phyloP scores from a whole-genome alignment of 2,329 filamentous ascomycete species.

The Exophiala sp. region DNA sequence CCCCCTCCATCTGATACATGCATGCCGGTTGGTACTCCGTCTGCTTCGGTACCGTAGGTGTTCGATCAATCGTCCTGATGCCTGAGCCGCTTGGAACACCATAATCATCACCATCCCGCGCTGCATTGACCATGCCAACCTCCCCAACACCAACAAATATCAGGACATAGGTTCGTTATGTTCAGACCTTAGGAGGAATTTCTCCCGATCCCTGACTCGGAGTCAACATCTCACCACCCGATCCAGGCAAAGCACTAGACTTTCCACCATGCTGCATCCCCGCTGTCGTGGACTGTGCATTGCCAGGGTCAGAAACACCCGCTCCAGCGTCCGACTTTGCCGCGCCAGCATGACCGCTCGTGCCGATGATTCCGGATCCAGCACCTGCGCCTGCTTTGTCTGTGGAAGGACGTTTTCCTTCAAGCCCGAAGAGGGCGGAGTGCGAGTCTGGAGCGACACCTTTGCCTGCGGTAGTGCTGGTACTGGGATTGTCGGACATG shows the following conservation, averaged over 20 bases:
- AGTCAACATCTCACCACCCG: constrained; percentile 15
- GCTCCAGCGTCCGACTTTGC: constrained; percentile 8
- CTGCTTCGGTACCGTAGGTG: too few relatives aligned
- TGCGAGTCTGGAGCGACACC: constrained; percentile 15
- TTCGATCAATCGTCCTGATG: too few relatives aligned
- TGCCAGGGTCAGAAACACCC: background rate
- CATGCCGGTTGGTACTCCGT: too few relatives aligned
- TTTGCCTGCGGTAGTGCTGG: background rate
- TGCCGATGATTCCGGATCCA: constrained; percentile 24
- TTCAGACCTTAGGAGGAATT: constrained; percentile 1
- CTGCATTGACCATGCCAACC: background rate
- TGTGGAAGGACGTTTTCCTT: constrained; percentile 21
- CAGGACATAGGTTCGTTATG: too few relatives aligned
- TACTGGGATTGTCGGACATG: background rate
- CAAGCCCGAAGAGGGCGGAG: constrained; percentile 24
- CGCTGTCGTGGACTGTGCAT: constrained; percentile 7
- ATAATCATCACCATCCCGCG: too few relatives aligned
- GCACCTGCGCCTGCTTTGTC: constrained; percentile 20
- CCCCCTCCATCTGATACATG: too few relatives aligned
- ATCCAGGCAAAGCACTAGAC: constrained; percentile 12
- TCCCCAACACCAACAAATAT: background rate
- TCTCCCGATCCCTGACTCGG: constrained; percentile 22
- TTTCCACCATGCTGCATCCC: constrained; percentile 16
- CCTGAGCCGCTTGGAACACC: too few relatives aligned
- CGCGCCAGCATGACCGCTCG: constrained; percentile 21